Evolutionary conservation across 768 basidiomycete species (phyloP), one percentile per base, ranked within the genome.

Genomic region (Aureoboletus auriporus): DNA sequence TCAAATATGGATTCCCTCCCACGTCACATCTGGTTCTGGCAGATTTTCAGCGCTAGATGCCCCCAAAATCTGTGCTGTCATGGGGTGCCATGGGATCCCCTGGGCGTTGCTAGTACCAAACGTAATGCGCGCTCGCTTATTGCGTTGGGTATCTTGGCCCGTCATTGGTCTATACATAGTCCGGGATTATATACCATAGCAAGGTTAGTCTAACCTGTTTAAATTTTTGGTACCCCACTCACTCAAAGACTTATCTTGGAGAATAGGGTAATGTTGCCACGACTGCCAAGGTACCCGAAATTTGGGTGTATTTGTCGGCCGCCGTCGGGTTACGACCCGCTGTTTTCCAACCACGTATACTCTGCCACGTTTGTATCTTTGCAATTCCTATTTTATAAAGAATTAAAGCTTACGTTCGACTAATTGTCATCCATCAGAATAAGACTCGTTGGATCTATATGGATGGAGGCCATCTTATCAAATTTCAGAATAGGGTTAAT

Each of bases 401-500:
- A 31, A 14, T 29, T 13, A 11, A 14, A 1, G 34, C 28, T 13
- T 4, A 36, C 30, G 16, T 40, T 35, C 14, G 6, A 37, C 10
- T 4, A 37, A 17, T n/a, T 14, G 14, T 28, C 20, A 27, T 40
- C 6, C 39, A 40, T 17, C 14, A 23, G 37, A 23, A 10, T 10
- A 10, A 29, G 12, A 17, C 33, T 29, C 28, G 36, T 37, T 41
- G 8, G 28, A 26, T 44, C 30, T 6, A 8, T 13, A 29, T 29
- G 20, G 28, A 17, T 26, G n/a, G 28, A 27, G 8, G 16, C 45
- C 51, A 43, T 16, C 17, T 40, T 48, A 47, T 52, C 42, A 23
- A 47, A 48, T 37, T 20, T n/a, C 23, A 10, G 33, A 5, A 29
- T 36, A 16, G 14, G 16, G 5, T 11, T 34, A 9, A 20, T 11